Evolutionary conservation across 2,329 filamentous ascomycete genomes (phyloP).

Genomic region (Alternaria hordeiaustralica): DNA sequence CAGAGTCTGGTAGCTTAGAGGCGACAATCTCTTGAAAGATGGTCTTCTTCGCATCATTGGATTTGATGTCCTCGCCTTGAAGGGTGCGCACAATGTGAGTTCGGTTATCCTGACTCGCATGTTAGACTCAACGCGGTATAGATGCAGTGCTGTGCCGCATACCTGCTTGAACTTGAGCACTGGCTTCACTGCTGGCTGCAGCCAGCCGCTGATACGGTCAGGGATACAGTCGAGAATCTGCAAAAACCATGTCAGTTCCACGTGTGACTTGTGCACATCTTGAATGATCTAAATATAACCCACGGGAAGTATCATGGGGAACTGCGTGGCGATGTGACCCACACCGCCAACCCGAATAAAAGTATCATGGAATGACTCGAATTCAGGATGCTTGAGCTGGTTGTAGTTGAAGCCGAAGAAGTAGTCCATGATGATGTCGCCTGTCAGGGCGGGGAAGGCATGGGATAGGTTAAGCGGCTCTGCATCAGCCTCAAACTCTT

Average conservation of each 20-base stretch:
- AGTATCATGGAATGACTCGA: slow-evolving; percentile 44
- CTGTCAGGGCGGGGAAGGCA: slow-evolving; percentile 51
- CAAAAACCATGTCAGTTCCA: neutral
- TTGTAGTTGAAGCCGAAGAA: slow-evolving; percentile 46
- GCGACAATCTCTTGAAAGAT: slow-evolving; percentile 44
- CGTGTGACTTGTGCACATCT: neutral
- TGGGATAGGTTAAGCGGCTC: slow-evolving; percentile 39
- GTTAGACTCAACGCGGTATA: neutral
- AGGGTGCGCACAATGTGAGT: slow-evolving; percentile 36
- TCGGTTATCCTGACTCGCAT: slow-evolving; percentile 28
- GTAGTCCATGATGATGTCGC: slow-evolving; percentile 57
- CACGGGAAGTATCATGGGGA: slow-evolving; percentile 41
- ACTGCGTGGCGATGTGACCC: slow-evolving; percentile 43
- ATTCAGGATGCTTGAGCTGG: slow-evolving; percentile 43
- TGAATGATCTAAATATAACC: slow-evolving; percentile 3
- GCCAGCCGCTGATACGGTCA: slow-evolving; percentile 35
- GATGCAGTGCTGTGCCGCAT: slow-evolving; percentile 9
- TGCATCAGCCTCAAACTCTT: slow-evolving; percentile 38
- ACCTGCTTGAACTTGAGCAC: slow-evolving; percentile 42
- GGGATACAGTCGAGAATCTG: slow-evolving; percentile 45
- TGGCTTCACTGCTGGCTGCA: slow-evolving; percentile 41
- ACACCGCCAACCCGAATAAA: slow-evolving; percentile 41
- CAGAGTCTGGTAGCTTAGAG: slow-evolving; percentile 37
- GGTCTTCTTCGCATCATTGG: slow-evolving; percentile 42
- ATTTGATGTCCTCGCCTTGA: slow-evolving; percentile 35